Conservation (phyloP, 345 rosid genomes). For the Sonneratia alba region DNA sequence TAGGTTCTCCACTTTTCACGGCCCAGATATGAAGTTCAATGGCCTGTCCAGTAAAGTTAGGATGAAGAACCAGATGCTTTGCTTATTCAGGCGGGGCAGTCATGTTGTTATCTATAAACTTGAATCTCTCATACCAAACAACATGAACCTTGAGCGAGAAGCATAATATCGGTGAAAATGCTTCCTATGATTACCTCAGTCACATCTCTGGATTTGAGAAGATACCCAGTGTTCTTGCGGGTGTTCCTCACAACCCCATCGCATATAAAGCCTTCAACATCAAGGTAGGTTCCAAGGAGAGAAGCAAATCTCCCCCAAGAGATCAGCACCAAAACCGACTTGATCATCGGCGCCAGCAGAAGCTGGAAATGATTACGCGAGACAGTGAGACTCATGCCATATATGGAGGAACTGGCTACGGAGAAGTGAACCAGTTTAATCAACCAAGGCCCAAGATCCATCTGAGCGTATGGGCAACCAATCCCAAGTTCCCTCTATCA, state of each 20-base stretch:
- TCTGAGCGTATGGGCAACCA: conserved; percentile 9
- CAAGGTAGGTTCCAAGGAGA: conserved; percentile 6
- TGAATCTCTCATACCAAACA: neutral
- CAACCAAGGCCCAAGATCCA: conserved; percentile 16
- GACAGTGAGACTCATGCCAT: neutral
- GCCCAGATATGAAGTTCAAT: neutral
- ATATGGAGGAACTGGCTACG: neutral
- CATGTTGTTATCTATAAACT: neutral
- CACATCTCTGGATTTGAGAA: conserved; percentile 17
- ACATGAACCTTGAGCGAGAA: neutral
- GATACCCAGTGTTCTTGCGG: conserved; percentile 17
- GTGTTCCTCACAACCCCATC: conserved; percentile 27
- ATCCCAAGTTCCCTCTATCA: too few relatives aligned
- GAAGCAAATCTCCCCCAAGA: neutral
- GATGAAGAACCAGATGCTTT: neutral
- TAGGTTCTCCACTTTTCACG: neutral
- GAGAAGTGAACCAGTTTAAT: neutral
- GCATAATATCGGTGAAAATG: neutral
- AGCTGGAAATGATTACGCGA: neutral
- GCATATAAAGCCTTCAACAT: conserved; percentile 13
- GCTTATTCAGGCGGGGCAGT: neutral
- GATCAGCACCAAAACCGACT: neutral
- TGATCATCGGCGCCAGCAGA: neutral
- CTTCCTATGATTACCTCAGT: conserved; percentile 24
- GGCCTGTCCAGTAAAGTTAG: neutral